phyloP scores from a whole-genome alignment of 345 rosid genomes.

The Crucihimalaya himalaica region DNA sequence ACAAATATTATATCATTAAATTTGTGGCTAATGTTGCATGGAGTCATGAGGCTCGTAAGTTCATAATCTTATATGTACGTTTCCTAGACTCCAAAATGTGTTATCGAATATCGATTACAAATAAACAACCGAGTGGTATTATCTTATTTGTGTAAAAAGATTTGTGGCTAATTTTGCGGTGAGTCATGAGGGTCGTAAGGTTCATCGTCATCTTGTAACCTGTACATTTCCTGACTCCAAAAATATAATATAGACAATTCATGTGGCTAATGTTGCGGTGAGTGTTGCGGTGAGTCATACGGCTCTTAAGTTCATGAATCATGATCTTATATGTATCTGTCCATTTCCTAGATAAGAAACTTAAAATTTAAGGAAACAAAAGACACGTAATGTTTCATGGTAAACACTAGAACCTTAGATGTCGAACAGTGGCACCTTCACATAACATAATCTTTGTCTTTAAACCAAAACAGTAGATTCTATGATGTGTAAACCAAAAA shows the following conservation, averaged over 20 bases:
- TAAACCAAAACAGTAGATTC: constrained; percentile 7
- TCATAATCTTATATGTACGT: background rate
- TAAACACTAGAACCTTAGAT: background rate
- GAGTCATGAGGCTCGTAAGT: background rate
- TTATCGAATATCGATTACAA: too few relatives aligned
- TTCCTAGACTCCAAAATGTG: background rate
- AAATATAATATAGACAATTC: too few relatives aligned
- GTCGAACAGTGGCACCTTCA: constrained; percentile 18
- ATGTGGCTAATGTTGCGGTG: too few relatives aligned
- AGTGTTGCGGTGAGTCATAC: too few relatives aligned
- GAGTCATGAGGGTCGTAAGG: too few relatives aligned
- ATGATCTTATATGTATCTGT: too few relatives aligned
- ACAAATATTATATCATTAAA: background rate
- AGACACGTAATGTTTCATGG: constrained; percentile 13
- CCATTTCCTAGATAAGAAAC: too few relatives aligned
- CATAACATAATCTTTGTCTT: background rate
- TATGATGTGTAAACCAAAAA: background rate
- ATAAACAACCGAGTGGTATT: background rate
- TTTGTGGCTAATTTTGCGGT: background rate
- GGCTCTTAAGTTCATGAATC: too few relatives aligned
- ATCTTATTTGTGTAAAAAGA: background rate
- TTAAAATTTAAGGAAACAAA: too few relatives aligned
- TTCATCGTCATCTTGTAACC: too few relatives aligned
- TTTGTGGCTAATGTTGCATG: background rate
- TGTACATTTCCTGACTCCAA: too few relatives aligned